A percentile compares a stretch with the other conserved stretches of the same genome.
These are phyloP conservation scores for Eremothecium gossypii DNA, from an alignment of 1,139 yeast genomes.

Conservation along the genomic window DNA sequence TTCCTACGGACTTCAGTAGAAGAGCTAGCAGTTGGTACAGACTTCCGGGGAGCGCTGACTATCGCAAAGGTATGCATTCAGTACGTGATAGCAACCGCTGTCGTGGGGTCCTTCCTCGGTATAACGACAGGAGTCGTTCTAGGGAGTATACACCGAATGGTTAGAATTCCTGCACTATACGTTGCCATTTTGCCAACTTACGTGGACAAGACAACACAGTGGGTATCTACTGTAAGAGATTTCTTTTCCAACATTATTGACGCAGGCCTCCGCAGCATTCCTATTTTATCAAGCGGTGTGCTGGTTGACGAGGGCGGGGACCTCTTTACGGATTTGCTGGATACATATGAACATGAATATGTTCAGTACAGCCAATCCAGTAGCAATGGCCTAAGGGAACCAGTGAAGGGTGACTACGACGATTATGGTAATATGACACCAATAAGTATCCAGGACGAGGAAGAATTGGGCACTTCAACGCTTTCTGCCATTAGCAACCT, in stretches of 20 bases:
- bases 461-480: slow-evolving; percentile 7
- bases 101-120: slow-evolving; percentile 16
- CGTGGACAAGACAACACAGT: slow-evolving; percentile 11
- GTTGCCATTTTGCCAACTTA: slow-evolving; percentile 1
- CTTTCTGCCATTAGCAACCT: slow-evolving; percentile 10
- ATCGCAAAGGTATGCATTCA: slow-evolving; percentile 15
- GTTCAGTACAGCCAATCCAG: no score
- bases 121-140: slow-evolving; percentile 13
- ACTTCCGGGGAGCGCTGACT: slow-evolving; percentile 11
- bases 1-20: slow-evolving; percentile 17
- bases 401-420: neutral
- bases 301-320: slow-evolving; percentile 4
- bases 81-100: slow-evolving; percentile 15
- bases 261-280: slow-evolving; percentile 2
- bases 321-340: slow-evolving; percentile 4
- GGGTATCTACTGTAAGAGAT: neutral
- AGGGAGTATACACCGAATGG: slow-evolving; percentile 15
- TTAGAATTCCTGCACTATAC: slow-evolving; percentile 14
- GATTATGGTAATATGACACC: slow-evolving; percentile 10
- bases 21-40: slow-evolving; percentile 11
- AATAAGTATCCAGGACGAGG: slow-evolving; percentile 8
- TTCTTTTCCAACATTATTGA: neutral
- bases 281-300: slow-evolving; percentile 1
- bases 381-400: neutral
- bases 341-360: slow-evolving; percentile 1